Conservation (phyloP, 192 early-diverging fungal species). For the Coemansia asiatica region DNA sequence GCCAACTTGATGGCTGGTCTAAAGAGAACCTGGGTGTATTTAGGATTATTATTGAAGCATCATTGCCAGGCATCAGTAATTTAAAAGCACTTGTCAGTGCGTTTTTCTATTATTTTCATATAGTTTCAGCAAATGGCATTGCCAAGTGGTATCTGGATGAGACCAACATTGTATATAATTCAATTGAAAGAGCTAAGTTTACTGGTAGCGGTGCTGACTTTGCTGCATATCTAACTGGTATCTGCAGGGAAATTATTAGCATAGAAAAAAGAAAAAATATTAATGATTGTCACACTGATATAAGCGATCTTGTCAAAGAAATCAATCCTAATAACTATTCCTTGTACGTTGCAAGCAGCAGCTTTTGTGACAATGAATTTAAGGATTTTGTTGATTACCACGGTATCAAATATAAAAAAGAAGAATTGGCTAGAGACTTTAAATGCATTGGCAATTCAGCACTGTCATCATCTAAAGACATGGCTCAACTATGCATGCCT, state of each 20-base stretch:
- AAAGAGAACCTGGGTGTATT: background rate
- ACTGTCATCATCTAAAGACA: background rate
- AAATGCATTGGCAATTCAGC: background rate
- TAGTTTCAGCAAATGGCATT: background rate
- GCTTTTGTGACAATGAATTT: background rate
- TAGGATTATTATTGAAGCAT: background rate
- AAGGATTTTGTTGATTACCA: background rate
- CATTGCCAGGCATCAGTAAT: background rate
- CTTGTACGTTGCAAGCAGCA: background rate
- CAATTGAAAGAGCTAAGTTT: background rate
- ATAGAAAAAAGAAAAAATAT: background rate
- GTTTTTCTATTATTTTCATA: background rate
- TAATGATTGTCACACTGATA: background rate
- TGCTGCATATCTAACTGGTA: background rate
- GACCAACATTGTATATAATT: background rate
- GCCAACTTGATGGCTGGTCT: background rate
- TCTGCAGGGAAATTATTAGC: background rate
- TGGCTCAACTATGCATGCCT: background rate
- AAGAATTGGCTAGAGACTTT: background rate
- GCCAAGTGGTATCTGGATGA: background rate
- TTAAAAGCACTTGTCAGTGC: background rate
- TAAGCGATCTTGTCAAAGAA: background rate
- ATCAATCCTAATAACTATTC: background rate
- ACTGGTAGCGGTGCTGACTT: background rate
- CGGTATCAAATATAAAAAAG: background rate